Evolutionary conservation across 2,329 filamentous ascomycete species (phyloP), one percentile per base, ranked within the genome.

Genomic region (Cucurbitaria berberidis): DNA sequence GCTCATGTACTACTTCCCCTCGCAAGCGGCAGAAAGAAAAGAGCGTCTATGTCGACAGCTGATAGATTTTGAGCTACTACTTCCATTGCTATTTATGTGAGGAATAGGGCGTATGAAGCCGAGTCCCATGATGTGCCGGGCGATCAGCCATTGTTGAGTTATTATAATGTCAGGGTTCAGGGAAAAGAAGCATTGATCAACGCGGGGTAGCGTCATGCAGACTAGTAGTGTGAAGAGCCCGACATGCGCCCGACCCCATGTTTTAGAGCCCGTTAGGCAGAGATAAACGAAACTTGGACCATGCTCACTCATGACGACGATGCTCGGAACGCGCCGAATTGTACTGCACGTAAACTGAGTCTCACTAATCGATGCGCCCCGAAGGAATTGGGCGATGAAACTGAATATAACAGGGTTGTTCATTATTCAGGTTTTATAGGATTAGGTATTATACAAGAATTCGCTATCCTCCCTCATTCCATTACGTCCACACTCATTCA

Each of bases 1-100:
- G 10, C 80, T 96, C 26, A 96, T 96, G 91, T 96, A 96, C 75
- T 96, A 75, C 53, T 66, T 62, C 10, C 66, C 68, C 2, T 75
- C 72, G 0, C 65, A n/a, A n/a, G n/a, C n/a, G n/a, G n/a, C n/a
- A n/a, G n/a, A n/a, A n/a, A n/a, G n/a, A n/a, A n/a, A n/a, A n/a
- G n/a, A n/a, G n/a, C n/a, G n/a, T n/a, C n/a, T n/a, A n/a, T n/a
- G n/a, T n/a, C n/a, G n/a, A n/a, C n/a, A n/a, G n/a, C 5, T 13
- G 8, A 4, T 26, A 9, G 8, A 22, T 3, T 39, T 22, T 24
- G 18, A 5, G 21, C n/a, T 6, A 15, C 4, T 39, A 11, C 5
- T 13, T 39, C 4, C 7, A 24, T 42, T 29, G 24, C n/a, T n/a
- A 42, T 42, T 21, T 15, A n/a, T 5, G 35, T 38, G 35, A 21